Percentiles rank a stretch among this genome's conserved stretches.
Evolutionary conservation across 495 filamentous ascomycete species (phyloP).

Genomic region (Lentithecium fluviatile): DNA sequence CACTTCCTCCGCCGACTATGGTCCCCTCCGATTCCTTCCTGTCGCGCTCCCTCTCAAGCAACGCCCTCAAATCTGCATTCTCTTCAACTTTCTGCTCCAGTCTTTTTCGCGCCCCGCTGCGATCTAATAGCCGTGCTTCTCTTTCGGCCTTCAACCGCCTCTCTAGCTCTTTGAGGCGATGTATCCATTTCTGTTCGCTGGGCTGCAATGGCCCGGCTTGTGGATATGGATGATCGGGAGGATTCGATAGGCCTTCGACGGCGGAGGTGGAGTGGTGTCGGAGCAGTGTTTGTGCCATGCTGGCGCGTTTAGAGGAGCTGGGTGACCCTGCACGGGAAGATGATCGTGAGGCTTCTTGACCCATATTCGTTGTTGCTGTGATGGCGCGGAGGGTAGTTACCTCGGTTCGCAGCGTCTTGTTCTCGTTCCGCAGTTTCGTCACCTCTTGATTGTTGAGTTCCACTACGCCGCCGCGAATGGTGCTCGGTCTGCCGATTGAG

Average conservation of each 20-base stretch:
- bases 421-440: conserved; percentile 71
- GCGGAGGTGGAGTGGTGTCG: conserved; percentile 53
- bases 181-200: conserved; percentile 74
- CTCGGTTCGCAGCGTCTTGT: conserved; percentile 80
- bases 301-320: conserved; percentile 31
- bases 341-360: conserved; percentile 31
- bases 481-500: conserved; percentile 31
- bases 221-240: conserved; percentile 32
- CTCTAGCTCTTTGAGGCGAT: conserved; percentile 82
- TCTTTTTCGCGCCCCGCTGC: conserved; percentile 76
- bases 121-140: conserved; percentile 81
- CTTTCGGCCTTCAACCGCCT: conserved; percentile 83
- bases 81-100: conserved; percentile 79
- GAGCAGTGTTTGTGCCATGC: conserved; percentile 48
- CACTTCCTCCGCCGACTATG: conserved; percentile 10
- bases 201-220: conserved; percentile 31
- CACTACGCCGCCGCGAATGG: conserved; percentile 34
- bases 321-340: conserved; percentile 13
- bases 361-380: conserved; percentile 18
- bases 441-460: conserved; percentile 56
- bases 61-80: conserved; percentile 67
- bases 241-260: conserved; percentile 40
- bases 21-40: conserved; percentile 45
- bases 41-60: conserved; percentile 65
- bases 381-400: conserved; percentile 64